A percentile compares a stretch with the other conserved stretches of the same genome.
These are phyloP conservation scores for Haematococcus lacustris DNA, from an alignment of 139 green algal genomes.

Conservation along the genomic window DNA sequence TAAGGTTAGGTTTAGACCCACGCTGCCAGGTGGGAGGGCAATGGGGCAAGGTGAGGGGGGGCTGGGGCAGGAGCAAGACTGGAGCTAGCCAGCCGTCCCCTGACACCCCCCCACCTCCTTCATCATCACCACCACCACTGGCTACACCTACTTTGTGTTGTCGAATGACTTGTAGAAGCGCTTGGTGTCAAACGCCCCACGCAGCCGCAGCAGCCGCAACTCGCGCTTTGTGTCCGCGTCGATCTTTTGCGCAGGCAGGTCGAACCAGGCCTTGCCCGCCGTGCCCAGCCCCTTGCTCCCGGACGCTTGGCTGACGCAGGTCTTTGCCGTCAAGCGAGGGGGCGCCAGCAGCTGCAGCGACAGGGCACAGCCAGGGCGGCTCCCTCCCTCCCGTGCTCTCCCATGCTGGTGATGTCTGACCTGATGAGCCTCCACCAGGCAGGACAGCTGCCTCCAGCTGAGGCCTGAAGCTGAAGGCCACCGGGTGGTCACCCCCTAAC, in stretches of 20 bases:
- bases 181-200: constrained; percentile 78
- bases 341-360: constrained; percentile 25
- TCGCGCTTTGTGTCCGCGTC: constrained; percentile 65
- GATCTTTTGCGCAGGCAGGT: constrained; percentile 27
- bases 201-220: constrained; percentile 68
- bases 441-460: too few species aligned
- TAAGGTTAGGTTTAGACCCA: too few species aligned
- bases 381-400: neutral
- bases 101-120: too few species aligned
- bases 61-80: too few species aligned
- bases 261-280: constrained; percentile 18
- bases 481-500: neutral
- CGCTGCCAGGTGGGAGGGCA: too few species aligned
- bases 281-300: neutral
- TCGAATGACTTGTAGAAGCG: constrained; percentile 76
- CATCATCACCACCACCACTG: too few species aligned
- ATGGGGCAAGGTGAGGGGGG: too few species aligned
- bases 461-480: neutral
- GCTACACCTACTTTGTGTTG: constrained; percentile 44
- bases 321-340: constrained; percentile 13
- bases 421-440: neutral
- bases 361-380: neutral
- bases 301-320: constrained; percentile 8
- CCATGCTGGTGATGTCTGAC: neutral
- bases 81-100: too few species aligned